A percentile compares a stretch with the other conserved stretches of the same genome.
phyloP scores from a whole-genome alignment of 2,329 filamentous ascomycete genomes.

The Colletotrichum melonis region DNA sequence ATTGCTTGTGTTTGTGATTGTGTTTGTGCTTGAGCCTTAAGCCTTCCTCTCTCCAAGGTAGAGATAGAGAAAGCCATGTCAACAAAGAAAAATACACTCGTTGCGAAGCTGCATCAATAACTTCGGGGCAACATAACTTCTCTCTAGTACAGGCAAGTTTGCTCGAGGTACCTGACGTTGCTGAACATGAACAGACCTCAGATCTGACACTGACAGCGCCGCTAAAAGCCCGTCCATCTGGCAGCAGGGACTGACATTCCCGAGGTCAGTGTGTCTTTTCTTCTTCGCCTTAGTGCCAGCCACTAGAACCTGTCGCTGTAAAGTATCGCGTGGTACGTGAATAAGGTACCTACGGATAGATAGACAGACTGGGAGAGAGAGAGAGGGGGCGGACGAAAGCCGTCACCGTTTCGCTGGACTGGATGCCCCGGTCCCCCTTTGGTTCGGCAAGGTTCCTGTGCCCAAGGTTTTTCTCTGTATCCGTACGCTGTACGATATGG shows the following conservation, averaged over 20 bases:
- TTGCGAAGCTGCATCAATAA: background rate
- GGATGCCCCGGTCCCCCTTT: background rate
- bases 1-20: background rate
- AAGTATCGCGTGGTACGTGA: too few relatives aligned
- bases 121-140: too few relatives aligned
- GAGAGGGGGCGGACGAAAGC: background rate
- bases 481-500: background rate
- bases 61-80: background rate
- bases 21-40: background rate
- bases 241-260: constrained; percentile 3
- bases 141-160: too few relatives aligned
- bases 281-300: background rate
- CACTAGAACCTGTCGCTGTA: background rate
- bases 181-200: background rate
- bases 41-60: too few relatives aligned
- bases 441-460: background rate
- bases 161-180: background rate
- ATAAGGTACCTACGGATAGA: background rate
- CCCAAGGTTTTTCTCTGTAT: background rate
- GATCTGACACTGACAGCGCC: constrained; percentile 15
- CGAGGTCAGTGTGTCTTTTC: background rate
- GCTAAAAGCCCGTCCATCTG: background rate
- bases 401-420: background rate
- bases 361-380: background rate
- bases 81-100: too few relatives aligned